phyloP scores from a whole-genome alignment of 2,329 filamentous ascomycete species.

The Beauveria brongniartii region DNA sequence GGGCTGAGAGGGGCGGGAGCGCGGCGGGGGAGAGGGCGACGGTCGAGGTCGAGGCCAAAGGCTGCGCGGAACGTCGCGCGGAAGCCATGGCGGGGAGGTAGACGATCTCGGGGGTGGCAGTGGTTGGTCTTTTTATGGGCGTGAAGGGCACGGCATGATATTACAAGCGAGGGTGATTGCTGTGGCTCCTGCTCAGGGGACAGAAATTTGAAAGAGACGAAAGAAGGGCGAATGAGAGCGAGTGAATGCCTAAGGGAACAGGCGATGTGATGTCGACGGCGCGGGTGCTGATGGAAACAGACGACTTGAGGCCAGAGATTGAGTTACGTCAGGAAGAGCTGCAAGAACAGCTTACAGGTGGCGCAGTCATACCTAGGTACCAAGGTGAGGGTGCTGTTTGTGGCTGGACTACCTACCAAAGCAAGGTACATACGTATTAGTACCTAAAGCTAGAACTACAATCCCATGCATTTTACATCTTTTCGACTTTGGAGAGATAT shows the following conservation, averaged over 20 bases:
- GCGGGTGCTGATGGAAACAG: not conserved
- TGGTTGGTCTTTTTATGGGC: not conserved
- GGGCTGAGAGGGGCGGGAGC: slow-evolving; percentile 58
- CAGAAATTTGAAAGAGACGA: not conserved
- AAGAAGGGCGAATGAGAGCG: not conserved
- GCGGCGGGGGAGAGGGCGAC: slow-evolving; percentile 30
- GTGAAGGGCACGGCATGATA: not conserved
- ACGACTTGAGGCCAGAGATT: not conserved
- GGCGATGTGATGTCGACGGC: not conserved
- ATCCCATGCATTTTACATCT: too few species aligned
- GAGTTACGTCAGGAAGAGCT: not conserved
- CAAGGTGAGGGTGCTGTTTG: not conserved
- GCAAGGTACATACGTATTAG: too few species aligned
- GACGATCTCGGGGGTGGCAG: not conserved
- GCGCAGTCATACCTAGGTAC: not conserved
- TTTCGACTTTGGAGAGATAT: too few species aligned
- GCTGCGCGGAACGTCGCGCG: slow-evolving; percentile 22
- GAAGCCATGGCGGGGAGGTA: slow-evolving; percentile 28
- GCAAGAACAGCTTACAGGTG: not conserved
- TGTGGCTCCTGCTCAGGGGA: not conserved
- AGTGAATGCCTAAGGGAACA: not conserved
- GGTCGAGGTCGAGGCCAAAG: slow-evolving; percentile 15
- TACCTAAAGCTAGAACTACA: too few species aligned
- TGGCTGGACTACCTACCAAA: too few species aligned
- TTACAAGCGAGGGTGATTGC: not conserved